Base-by-base conservation (phyloP, 345 rosid species). In the Eucalyptus sp. region DNA sequence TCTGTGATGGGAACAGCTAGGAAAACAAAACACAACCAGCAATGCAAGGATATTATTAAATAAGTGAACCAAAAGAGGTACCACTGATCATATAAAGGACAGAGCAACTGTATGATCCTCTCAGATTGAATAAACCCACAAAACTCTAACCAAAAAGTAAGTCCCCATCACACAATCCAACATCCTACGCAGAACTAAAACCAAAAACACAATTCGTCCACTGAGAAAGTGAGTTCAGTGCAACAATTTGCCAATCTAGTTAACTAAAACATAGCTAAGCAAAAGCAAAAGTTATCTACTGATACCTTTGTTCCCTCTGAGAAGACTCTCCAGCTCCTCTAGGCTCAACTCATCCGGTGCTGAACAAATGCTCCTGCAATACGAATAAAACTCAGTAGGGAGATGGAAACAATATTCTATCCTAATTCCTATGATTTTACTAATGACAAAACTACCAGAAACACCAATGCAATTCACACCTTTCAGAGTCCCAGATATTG, bases 341-440 rank as follows among this genome's bases (percentile, higher is more conserved):
- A 94, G 96, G 50, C 93, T 88, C 90, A 96, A 95, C 91, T 97
- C 99, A 89, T 95, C 98, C 13, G 98, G 97, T 49, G 96, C 96
- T 80, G 98, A 96, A 92, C 99, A 98, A 52, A 96, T 96, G 88
- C 94, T 93, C 95, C 99, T 98, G 86, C 71, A 88, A 25, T 58
- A 48, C 48, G 11, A 41, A 41, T 37, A 41, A 76, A 76, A 76
- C 84, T 76, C 48, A 41, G 48, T 11, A 76, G 84, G 48, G 48
- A 76, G 84, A 76, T 41, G 84, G 84, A 76, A 89, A 88, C 37
- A 88, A 81, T 87, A 90, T 81, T 66, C 52, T 86, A 71, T 56
- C 87, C 48, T 76, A 41, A 76, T 76, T 76, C 84, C 84, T 76
- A 76, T 41, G 14, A 76, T 76, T 76, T 37, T 41, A 25, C 16